Percentiles rank a stretch among this genome's conserved stretches.
Conservation (phyloP, 169 alveolate genomes). For the Plasmodium coatneyi region DNA sequence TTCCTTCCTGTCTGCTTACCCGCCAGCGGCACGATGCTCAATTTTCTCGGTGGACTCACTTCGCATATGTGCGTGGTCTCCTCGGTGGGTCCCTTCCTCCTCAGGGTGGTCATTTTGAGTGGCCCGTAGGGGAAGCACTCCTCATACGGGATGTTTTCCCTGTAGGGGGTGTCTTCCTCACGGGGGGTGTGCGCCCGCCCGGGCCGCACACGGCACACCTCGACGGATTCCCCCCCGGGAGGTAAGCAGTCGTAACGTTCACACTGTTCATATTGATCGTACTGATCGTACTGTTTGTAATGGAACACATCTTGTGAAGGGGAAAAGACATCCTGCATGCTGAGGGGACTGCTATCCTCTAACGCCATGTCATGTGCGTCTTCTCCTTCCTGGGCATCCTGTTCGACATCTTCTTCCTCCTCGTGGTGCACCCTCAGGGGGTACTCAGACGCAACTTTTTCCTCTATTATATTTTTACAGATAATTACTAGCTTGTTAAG, state of each 20-base stretch:
- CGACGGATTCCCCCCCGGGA: not conserved
- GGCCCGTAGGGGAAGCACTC: not conserved
- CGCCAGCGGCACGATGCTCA: not conserved
- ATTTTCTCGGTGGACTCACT: not conserved
- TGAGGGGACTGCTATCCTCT: not conserved
- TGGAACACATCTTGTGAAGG: not conserved
- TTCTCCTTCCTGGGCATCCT: not conserved
- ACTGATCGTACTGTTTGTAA: not conserved
- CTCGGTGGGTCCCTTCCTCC: not conserved
- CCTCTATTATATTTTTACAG: constrained; percentile 46
- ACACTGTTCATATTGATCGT: not conserved
- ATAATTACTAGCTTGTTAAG: constrained; percentile 30
- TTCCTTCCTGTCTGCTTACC: not conserved
- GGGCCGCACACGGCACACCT: not conserved
- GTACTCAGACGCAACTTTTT: not conserved
- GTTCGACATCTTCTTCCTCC: not conserved
- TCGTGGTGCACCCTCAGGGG: not conserved
- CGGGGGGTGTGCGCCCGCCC: not conserved
- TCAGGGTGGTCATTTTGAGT: not conserved
- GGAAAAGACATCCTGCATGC: not conserved
- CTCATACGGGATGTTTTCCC: not conserved
- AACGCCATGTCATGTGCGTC: not conserved
- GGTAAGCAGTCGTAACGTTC: not conserved
- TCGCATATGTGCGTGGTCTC: not conserved
- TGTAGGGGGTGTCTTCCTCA: not conserved